Conservation (phyloP, 2,329 filamentous ascomycete species). For the Colletotrichum cuscutae region DNA sequence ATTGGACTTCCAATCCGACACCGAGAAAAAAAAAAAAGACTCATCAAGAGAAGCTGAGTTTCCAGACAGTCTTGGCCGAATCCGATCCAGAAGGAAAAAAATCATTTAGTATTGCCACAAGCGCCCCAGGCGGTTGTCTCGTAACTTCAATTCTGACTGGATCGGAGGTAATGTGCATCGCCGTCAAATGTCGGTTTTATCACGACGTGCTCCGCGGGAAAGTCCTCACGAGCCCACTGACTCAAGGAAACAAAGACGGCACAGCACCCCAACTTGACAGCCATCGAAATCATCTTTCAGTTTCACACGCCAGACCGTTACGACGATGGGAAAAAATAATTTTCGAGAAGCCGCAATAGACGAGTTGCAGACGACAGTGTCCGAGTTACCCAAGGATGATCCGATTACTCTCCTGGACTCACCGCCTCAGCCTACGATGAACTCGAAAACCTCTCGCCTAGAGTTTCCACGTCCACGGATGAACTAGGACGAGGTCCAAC, state of each 20-base stretch:
- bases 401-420: not conserved
- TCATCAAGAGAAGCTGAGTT: not conserved
- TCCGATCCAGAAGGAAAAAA: not conserved
- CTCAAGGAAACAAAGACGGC: not conserved
- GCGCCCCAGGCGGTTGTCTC: not conserved
- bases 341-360: not conserved
- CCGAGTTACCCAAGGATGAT: not conserved
- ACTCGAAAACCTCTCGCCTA: not conserved
- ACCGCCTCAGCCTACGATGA: not conserved
- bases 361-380: not conserved
- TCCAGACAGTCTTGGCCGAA: not conserved
- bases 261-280: not conserved
- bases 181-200: slow-evolving; percentile 22
- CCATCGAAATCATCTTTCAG: not conserved
- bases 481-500: not conserved
- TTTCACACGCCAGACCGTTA: not conserved
- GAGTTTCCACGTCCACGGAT: not conserved
- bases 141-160: slow-evolving; percentile 1
- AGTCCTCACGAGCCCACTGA: slow-evolving; percentile 20
- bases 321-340: not conserved
- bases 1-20: no score
- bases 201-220: slow-evolving; percentile 14
- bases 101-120: slow-evolving; percentile 6
- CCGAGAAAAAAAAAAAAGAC: not conserved
- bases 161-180: slow-evolving; percentile 18